phyloP scores from a whole-genome alignment of 352 stramenopile genomes.

The Phytophthora syringae region DNA sequence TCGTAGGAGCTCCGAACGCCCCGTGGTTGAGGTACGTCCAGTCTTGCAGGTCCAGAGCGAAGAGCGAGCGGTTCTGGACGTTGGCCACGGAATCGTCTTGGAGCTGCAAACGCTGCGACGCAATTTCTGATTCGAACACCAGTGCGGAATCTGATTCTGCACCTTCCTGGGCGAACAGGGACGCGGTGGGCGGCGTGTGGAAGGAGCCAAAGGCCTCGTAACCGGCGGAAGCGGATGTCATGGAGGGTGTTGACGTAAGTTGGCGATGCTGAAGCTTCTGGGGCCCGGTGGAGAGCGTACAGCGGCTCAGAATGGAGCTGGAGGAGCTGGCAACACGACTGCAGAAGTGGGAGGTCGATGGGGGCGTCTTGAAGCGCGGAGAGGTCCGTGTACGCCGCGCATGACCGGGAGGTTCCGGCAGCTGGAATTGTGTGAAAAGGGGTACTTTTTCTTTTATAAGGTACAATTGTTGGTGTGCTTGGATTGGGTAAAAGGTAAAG shows the following conservation, averaged over 20 bases:
- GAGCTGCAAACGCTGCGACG: slow-evolving; percentile 23
- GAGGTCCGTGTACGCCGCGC: background rate
- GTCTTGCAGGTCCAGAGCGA: slow-evolving; percentile 54
- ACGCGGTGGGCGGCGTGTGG: slow-evolving; percentile 64
- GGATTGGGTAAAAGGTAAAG: too few species aligned
- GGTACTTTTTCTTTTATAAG: background rate
- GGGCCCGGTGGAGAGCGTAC: background rate
- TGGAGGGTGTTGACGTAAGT: slow-evolving; percentile 8
- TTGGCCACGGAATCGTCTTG: slow-evolving; percentile 24
- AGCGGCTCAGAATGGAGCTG: background rate
- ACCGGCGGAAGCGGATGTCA: slow-evolving; percentile 21
- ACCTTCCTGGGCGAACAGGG: slow-evolving; percentile 52
- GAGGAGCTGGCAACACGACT: background rate
- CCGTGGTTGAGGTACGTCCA: slow-evolving; percentile 97
- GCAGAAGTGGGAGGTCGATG: background rate
- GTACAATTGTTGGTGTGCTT: too few species aligned
- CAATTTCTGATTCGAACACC: slow-evolving; percentile 26
- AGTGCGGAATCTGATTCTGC: slow-evolving; percentile 3
- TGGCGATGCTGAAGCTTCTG: slow-evolving; percentile 16
- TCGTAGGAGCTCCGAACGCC: slow-evolving; percentile 89
- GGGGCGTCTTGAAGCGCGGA: background rate
- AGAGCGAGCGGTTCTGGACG: slow-evolving; percentile 43
- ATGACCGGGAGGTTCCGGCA: background rate
- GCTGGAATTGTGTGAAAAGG: background rate
- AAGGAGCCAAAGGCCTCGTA: slow-evolving; percentile 85